Base-by-base conservation (phyloP, 2,329 filamentous ascomycete species). In the Sporothrix humicola region DNA sequence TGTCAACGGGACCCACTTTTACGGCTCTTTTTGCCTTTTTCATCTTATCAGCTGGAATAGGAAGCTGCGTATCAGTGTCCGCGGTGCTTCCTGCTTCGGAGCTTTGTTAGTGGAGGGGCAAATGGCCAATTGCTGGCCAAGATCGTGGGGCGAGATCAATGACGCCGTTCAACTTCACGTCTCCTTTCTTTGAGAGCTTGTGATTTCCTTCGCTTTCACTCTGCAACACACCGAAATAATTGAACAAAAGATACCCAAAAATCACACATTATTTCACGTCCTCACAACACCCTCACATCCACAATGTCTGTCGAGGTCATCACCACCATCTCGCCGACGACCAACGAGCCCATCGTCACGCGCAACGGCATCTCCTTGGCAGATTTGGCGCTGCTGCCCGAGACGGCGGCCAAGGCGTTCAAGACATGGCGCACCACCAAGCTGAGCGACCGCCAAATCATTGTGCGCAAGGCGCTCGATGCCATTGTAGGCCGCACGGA, bases 281-380 rank as follows among this genome's bases (percentile, higher is more conserved):
- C 13, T 10, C 17, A 37, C 42, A 44, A 31, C 8, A 20, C n/a
- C 15, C 12, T 6, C 15, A 42, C 37, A 17, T 26, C 42, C 50
- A 59, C 7, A 9, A 91, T 91, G 89, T 90, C 89, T 75, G 85
- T 87, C 79, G 89, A 91, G 83, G 84, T 85, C 68, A 85, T 91
- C 78, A 90, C 85, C 46, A 98, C 95, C 77, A 95, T 98, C 82
- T 98, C 95, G 2, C 95, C 95, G 73, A 92, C 89, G 76, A 98
- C 94, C 77, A 95, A 96, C 83, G 90, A 95, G 84, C 87, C 92
- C 73, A 89, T 98, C 81, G 82, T 97, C 77, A 93, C 91, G 75
- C 90, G 95, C 77, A 90, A 90, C 81, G 94, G 93, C 78, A 86
- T 92, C 77, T 91, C 93, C 61, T 83, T 88, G 52, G 83, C 87